Conservation (phyloP, 352 stramenopile genomes). For the Phytophthora multivora region DNA sequence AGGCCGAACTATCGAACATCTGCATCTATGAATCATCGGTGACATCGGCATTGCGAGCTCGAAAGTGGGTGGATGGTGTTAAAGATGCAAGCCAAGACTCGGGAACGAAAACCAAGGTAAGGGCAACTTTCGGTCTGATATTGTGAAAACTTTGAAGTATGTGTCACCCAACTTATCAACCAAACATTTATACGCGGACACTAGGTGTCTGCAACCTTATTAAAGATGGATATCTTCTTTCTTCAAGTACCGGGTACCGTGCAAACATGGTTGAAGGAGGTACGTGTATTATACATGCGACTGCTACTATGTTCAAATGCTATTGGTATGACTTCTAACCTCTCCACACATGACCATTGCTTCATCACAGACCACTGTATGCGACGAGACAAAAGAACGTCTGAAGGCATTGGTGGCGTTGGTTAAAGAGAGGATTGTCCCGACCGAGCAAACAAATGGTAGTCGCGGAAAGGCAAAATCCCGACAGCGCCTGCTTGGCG, state of each 20-base stretch:
- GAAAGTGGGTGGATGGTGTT: constrained; percentile 45
- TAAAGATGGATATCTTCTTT: constrained; percentile 75
- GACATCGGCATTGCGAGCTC: constrained; percentile 19
- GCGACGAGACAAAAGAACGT: constrained; percentile 20
- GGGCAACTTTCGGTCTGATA: constrained; percentile 2
- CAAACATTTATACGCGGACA: not conserved
- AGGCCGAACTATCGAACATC: constrained; percentile 1
- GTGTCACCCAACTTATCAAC: not conserved
- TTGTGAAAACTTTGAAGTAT: not conserved
- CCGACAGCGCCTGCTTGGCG: constrained; percentile 45
- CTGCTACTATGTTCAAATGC: not conserved
- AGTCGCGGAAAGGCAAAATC: constrained; percentile 26
- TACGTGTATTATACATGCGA: no score
- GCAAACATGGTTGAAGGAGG: constrained; percentile 45
- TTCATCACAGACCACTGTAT: constrained; percentile 33
- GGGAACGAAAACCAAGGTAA: constrained; percentile 48
- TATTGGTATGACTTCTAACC: not conserved
- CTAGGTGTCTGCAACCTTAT: constrained; percentile 54
- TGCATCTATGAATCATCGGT: constrained; percentile 36
- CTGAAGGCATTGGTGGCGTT: constrained; percentile 42
- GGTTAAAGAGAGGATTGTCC: constrained; percentile 48
- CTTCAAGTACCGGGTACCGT: constrained; percentile 52
- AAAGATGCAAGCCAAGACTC: constrained; percentile 50
- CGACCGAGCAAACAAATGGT: constrained; percentile 10
- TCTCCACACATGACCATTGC: not conserved